Evolutionary conservation across 192 early-diverging fungal species (phyloP).

Genomic region (Podila epigama): DNA sequence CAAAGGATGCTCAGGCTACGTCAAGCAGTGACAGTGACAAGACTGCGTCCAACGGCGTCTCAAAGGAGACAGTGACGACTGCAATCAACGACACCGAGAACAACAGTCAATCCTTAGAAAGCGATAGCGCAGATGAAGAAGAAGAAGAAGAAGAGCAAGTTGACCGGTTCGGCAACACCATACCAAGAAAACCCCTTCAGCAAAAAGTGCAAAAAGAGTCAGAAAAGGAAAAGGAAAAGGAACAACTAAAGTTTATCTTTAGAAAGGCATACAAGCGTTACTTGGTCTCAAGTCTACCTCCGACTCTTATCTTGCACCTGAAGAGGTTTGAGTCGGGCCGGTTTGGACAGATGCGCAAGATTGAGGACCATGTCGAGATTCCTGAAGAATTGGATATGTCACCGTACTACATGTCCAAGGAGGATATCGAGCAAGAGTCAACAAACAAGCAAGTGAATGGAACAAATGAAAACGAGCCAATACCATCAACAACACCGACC

Average conservation of each 20-base stretch:
- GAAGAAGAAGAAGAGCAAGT: slow-evolving; percentile 5
- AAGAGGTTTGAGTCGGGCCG: slow-evolving; percentile 54
- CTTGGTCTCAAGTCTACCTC: slow-evolving; percentile 45
- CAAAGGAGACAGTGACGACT: background rate
- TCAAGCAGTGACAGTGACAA: background rate
- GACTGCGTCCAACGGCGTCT: too few relatives aligned
- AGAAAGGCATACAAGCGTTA: slow-evolving; percentile 52
- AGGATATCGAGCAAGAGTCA: slow-evolving; percentile 37
- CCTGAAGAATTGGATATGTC: slow-evolving; percentile 50
- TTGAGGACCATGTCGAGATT: slow-evolving; percentile 52
- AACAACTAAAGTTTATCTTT: slow-evolving; percentile 47
- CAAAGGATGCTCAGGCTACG: too few relatives aligned
- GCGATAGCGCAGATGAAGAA: background rate
- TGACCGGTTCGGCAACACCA: slow-evolving; percentile 30
- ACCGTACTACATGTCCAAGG: slow-evolving; percentile 45
- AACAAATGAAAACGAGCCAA: too few relatives aligned
- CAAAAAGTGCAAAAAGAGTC: background rate
- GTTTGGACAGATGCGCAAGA: slow-evolving; percentile 51
- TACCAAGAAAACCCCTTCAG: background rate
- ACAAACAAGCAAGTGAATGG: too few relatives aligned
- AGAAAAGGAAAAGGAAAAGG: slow-evolving; percentile 5
- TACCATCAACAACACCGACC: too few relatives aligned
- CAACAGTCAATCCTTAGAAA: background rate
- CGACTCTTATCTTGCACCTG: slow-evolving; percentile 52
- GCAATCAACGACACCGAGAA: background rate